Base-by-base conservation (phyloP, 2,329 filamentous ascomycete species). In the Pseudodiploospora longispora region DNA sequence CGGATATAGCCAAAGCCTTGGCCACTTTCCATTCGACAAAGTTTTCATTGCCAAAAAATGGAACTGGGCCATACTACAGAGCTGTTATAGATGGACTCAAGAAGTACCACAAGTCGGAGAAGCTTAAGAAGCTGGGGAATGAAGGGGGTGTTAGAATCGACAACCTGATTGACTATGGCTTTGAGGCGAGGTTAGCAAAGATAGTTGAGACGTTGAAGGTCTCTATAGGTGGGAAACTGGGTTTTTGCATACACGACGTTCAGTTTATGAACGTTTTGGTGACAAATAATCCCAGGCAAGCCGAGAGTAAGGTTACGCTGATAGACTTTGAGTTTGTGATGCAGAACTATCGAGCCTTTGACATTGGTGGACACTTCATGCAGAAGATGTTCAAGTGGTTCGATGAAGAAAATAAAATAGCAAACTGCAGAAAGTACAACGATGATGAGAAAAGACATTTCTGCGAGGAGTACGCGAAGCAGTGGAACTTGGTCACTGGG, bases 321-420 rank as follows among this genome's bases (percentile, higher is more conserved):
- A 47, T 53, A 10, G 49, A 53, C 39, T 48, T 51, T 31, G 51
- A 51, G 36, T 50, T 51, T 27, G 49, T 47, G 10, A 41, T 51
- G 29, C 29, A 34, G 6, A 53, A 50, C 42, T 53, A 50, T 42
- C 49, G 49, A 38, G 48, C 47, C 10, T 50, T 52, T 10, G 50
- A 52, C 36, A 51, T 52, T 28, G 47, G 51, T 19, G 50, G 49
- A 6, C 51, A 53, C 43, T 53, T 47, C 33, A 50, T 53, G 47
- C 51, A 53, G 29, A 51, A 51, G 36, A 5, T 51, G 38, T 51
- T 53, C 44, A 50, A 47, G 37, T 53, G 49, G 51, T 50, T 47
- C 38, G 49, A 51, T 40, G 40, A 41, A 6, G 31, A 40, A 28
- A 48, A 28, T 43, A 47, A 46, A 33, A 46, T 52, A 19, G 47